Percentiles rank a stretch among this genome's conserved stretches.
phyloP scores from a whole-genome alignment of 1,139 yeast species.

The Nakaseomyces uthaithaninus region DNA sequence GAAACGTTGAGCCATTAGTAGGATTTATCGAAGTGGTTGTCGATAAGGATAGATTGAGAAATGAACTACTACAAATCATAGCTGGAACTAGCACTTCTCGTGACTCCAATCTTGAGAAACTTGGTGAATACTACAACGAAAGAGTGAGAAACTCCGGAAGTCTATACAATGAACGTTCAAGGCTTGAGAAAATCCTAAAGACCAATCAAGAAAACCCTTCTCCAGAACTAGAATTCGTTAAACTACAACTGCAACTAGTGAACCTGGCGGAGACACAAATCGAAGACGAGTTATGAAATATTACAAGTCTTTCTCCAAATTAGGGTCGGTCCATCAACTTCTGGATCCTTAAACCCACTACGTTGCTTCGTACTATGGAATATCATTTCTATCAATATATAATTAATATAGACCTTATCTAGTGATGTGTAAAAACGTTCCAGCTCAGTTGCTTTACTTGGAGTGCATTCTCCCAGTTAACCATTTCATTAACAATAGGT shows the following conservation, averaged over 20 bases:
- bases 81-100: neutral
- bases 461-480: too few species aligned
- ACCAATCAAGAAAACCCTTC: neutral
- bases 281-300: neutral
- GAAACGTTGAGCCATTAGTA: conserved; percentile 19
- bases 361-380: too few species aligned
- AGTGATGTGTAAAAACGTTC: too few species aligned
- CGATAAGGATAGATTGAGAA: neutral
- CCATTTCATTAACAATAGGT: too few species aligned
- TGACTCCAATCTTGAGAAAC: neutral
- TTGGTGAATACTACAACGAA: neutral
- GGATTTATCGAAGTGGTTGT: conserved; percentile 19
- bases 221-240: neutral
- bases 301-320: too few species aligned
- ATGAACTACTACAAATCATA: neutral
- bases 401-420: too few species aligned
- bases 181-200: neutral
- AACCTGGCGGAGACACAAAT: neutral
- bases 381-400: too few species aligned
- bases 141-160: neutral
- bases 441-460: too few species aligned
- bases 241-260: conserved; percentile 1
- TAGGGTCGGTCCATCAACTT: too few species aligned
- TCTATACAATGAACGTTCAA: neutral
- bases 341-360: too few species aligned